These are phyloP conservation scores for Coemansia sp. DNA, from an alignment of 192 early-diverging fungal species.

Conservation along the genomic window DNA sequence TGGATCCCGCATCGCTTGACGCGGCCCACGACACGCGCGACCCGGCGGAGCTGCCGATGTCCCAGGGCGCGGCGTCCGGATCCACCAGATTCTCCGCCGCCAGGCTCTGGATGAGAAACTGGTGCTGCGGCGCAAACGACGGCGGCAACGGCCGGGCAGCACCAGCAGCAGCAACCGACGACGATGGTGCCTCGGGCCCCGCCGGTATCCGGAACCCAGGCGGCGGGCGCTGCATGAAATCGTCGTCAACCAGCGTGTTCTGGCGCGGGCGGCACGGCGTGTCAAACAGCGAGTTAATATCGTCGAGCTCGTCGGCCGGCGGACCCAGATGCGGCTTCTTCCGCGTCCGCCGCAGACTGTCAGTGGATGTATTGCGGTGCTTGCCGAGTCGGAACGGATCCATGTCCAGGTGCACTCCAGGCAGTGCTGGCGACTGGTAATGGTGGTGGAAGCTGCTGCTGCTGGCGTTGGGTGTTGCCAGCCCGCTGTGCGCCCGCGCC, in stretches of 20 bases:
- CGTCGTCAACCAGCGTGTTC: conserved; percentile 54
- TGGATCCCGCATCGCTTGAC: conserved; percentile 30
- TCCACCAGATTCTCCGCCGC: conserved; percentile 21
- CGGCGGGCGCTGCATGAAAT: conserved; percentile 21
- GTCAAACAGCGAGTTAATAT: conserved; percentile 23
- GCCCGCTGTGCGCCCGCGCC: conserved; percentile 6
- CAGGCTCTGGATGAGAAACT: conserved; percentile 32
- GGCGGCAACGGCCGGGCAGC: conserved; percentile 22
- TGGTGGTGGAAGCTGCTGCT: not conserved
- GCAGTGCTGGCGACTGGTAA: conserved; percentile 10
- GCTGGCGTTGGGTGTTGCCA: conserved; percentile 9
- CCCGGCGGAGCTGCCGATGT: conserved; percentile 1
- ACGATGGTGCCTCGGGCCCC: not conserved
- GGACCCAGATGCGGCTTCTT: conserved; percentile 52
- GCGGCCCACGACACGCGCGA: conserved; percentile 32
- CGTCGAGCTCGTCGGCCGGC: conserved; percentile 3
- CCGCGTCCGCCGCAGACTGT: conserved; percentile 42
- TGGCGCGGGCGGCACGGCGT: conserved; percentile 47
- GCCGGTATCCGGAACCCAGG: conserved; percentile 41
- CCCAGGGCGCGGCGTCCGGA: conserved; percentile 16
- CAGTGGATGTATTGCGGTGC: conserved; percentile 48
- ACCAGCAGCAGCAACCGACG: not conserved
- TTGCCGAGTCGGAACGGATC: conserved; percentile 48
- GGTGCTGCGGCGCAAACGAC: conserved; percentile 41
- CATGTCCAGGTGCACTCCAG: conserved; percentile 13